Conservation (phyloP, 2,329 filamentous ascomycete species). For the Phyllosticta citrichinensis region DNA sequence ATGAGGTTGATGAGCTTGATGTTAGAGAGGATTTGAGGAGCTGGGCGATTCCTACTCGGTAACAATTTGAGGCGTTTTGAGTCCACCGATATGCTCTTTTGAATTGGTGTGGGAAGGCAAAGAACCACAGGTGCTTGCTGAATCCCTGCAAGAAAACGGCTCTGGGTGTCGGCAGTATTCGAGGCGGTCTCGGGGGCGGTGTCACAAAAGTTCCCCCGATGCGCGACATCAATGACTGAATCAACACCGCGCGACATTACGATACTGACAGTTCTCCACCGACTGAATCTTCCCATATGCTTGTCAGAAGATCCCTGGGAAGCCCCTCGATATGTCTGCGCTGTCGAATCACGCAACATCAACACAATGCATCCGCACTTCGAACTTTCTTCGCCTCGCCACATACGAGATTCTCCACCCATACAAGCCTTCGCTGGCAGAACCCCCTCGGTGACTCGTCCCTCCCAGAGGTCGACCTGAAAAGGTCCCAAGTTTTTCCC, state of each 20-base stretch:
- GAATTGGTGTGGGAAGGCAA: too few species aligned
- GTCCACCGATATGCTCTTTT: too few species aligned
- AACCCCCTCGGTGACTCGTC: constrained; percentile 16
- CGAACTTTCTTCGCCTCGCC: neutral
- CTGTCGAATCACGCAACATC: constrained; percentile 25
- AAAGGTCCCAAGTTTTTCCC: neutral
- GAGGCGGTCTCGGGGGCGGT: constrained; percentile 1
- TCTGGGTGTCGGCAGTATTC: neutral
- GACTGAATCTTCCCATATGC: constrained; percentile 20
- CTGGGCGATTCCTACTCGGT: constrained; percentile 27
- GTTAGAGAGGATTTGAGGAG: constrained; percentile 38
- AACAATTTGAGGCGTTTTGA: neutral
- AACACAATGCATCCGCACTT: neutral
- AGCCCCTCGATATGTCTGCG: constrained; percentile 28
- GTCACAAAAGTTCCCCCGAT: constrained; percentile 1
- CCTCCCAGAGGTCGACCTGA: neutral
- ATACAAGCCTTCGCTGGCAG: constrained; percentile 11
- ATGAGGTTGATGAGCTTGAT: constrained; percentile 41
- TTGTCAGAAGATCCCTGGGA: constrained; percentile 24
- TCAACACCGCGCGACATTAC: neutral
- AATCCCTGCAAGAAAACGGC: too few species aligned
- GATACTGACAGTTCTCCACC: neutral
- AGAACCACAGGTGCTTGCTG: too few species aligned
- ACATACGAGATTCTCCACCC: constrained; percentile 13
- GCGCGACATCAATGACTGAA: neutral